Percentiles rank a stretch among this genome's conserved stretches.
Conservation (phyloP, 352 stramenopile genomes). For the Phytophthora foliorum region DNA sequence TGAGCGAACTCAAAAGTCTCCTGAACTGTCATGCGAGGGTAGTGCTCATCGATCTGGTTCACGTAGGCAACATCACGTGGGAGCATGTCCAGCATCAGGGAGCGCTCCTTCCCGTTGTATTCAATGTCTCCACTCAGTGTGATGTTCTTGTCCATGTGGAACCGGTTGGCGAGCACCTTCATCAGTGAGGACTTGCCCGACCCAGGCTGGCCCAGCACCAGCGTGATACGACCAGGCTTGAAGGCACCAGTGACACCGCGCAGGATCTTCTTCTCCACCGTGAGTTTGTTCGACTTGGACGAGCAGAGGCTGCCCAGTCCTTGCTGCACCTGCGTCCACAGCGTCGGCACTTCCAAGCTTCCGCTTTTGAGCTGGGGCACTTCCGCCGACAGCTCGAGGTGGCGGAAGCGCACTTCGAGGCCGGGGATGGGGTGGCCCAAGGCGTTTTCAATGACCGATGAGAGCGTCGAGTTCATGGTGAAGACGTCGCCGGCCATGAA, state of each 20-base stretch:
- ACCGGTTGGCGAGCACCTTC: slow-evolving; percentile 62
- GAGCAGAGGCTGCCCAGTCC: slow-evolving; percentile 20
- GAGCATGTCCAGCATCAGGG: slow-evolving; percentile 36
- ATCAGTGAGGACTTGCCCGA: no score
- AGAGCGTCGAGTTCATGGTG: slow-evolving; percentile 64
- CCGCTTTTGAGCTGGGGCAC: slow-evolving; percentile 33
- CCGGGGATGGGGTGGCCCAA: slow-evolving; percentile 56
- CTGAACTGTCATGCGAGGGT: slow-evolving; percentile 52
- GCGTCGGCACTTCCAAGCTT: slow-evolving; percentile 45
- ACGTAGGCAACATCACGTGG: slow-evolving; percentile 58
- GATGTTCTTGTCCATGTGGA: slow-evolving; percentile 60
- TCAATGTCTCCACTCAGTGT: slow-evolving; percentile 47
- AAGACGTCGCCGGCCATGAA: slow-evolving; percentile 61
- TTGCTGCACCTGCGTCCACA: slow-evolving; percentile 48
- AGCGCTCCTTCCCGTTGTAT: slow-evolving; percentile 54
- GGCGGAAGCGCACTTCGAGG: slow-evolving; percentile 62
- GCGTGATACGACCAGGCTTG: slow-evolving; percentile 55
- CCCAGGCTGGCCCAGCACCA: slow-evolving; percentile 53
- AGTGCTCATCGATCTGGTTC: slow-evolving; percentile 58
- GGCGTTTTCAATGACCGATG: slow-evolving; percentile 51
- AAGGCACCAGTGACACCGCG: slow-evolving; percentile 54
- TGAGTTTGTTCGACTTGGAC: slow-evolving; percentile 21
- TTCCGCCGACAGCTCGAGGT: slow-evolving; percentile 53
- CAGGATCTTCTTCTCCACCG: slow-evolving; percentile 64
- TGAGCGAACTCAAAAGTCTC: slow-evolving; percentile 70